Conservation (phyloP, 2,329 filamentous ascomycete species). For the Colletotrichum orbiculare region DNA sequence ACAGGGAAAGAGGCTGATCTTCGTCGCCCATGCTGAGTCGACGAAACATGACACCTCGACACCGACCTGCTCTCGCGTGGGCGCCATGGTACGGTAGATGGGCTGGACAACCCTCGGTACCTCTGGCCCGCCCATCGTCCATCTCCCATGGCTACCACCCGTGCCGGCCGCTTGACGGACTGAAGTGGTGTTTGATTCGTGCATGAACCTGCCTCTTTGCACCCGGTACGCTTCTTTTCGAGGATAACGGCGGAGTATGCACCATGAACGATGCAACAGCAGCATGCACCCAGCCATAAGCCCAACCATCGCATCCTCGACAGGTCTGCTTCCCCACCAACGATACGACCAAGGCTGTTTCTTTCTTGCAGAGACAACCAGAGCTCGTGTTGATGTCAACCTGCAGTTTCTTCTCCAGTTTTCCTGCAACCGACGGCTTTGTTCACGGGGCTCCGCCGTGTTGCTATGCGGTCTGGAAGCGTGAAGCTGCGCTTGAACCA, state of each 20-base stretch:
- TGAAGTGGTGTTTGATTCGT: constrained; percentile 29
- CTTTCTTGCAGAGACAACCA: constrained; percentile 15
- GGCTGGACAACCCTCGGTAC: too few species aligned
- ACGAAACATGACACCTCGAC: constrained; percentile 36
- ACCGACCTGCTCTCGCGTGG: constrained; percentile 19
- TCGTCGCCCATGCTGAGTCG: constrained; percentile 33
- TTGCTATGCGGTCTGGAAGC: constrained; percentile 29
- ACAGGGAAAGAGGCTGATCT: constrained; percentile 35
- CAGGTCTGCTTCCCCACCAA: constrained; percentile 24
- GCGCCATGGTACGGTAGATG: too few species aligned
- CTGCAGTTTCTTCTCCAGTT: constrained; percentile 32
- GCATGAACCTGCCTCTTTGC: constrained; percentile 28
- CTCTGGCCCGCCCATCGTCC: not conserved
- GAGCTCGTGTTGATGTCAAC: constrained; percentile 36
- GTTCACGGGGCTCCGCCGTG: constrained; percentile 27
- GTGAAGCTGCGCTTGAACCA: constrained; percentile 31
- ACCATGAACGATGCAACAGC: constrained; percentile 31
- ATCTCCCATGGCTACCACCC: not conserved
- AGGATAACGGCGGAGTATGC: constrained; percentile 15
- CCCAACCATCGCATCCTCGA: constrained; percentile 23
- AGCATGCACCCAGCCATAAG: constrained; percentile 36
- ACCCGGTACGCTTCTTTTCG: constrained; percentile 9
- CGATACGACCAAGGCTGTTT: constrained; percentile 15
- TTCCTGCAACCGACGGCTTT: constrained; percentile 29
- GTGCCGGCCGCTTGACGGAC: constrained; percentile 14